phyloP scores from a whole-genome alignment of 129 eudicot species.

The Chrysanthemum seticuspe region DNA sequence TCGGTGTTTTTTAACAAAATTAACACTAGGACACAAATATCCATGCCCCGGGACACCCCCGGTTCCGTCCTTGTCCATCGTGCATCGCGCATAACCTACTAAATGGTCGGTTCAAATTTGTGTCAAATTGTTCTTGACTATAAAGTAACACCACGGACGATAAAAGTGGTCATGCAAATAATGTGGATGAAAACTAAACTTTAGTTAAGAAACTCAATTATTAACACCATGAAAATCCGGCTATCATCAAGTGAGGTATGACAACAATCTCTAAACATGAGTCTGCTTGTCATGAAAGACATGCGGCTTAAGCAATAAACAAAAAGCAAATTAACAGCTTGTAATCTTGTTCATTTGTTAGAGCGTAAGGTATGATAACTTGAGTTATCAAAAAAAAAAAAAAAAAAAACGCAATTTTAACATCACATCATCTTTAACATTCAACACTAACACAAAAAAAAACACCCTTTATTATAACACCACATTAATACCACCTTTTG shows the following conservation, averaged over 20 bases:
- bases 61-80: too few relatives aligned
- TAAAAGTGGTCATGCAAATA: constrained; percentile 5
- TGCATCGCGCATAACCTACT: neutral
- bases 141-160: neutral
- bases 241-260: neutral
- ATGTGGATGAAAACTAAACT: constrained; percentile 4
- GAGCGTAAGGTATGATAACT: too few relatives aligned
- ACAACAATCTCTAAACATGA: neutral
- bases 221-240: neutral
- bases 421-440: too few relatives aligned
- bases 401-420: neutral
- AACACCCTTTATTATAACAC: too few relatives aligned
- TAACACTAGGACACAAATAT: too few relatives aligned
- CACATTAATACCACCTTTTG: too few relatives aligned
- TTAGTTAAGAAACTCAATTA: neutral
- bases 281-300: constrained; percentile 7
- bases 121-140: neutral
- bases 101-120: neutral
- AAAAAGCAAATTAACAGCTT: neutral
- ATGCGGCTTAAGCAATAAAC: neutral
- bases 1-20: too few relatives aligned
- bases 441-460: too few relatives aligned
- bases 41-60: too few relatives aligned
- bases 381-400: neutral
- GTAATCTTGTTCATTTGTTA: neutral